Evolutionary conservation across 2,329 filamentous ascomycete species (phyloP), one percentile per base, ranked within the genome.

Genomic region (Aureobasidium sp.): DNA sequence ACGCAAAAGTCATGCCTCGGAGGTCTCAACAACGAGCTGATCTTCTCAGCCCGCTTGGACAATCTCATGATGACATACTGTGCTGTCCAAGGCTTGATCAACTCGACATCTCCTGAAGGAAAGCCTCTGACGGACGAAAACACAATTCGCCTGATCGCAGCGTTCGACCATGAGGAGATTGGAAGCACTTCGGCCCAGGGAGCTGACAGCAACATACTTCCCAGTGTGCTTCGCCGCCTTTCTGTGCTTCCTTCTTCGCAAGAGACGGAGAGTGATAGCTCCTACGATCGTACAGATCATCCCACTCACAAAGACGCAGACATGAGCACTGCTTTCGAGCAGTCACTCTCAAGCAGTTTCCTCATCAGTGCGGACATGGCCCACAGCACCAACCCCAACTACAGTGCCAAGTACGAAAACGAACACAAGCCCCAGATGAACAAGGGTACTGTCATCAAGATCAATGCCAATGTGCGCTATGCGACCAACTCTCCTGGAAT

Each of bases 101-200:
- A 85, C 58, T 96, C 91, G 0, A 71, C 76, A 17, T 77, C 80
- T 2, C 68, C 79, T 11, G 72, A 76, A 3, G 79, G 85, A 5
- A 55, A 57, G 35, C 53, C 57, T 29, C 79, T 97, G 24, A 81
- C 89, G 38, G 71, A 85, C 19, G 91, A 96, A 64, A 75, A 80
- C 3, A 85, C 81, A 16, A 96, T 97, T 64, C 88, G 93, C 40
- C 76, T 98, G n/a, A 85, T 94, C 60, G 86, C 90, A 30, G 88
- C 91, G 70, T 98, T 98, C 69, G 93, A 98, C 68, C 90, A 98
- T 72, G 93, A 98, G 71, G 93, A 98, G 68, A 93, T 98, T 64
- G 93, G 93, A 51, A 95, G 88, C 57, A 84, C 81, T 55, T 95
- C 90, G 2, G 90, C 91, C 4, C 93, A 98, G 65, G 93, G 93